Percentiles rank a stretch among this genome's conserved stretches.
phyloP scores from a whole-genome alignment of 768 basidiomycete species.

The Lactifluus piperatus region DNA sequence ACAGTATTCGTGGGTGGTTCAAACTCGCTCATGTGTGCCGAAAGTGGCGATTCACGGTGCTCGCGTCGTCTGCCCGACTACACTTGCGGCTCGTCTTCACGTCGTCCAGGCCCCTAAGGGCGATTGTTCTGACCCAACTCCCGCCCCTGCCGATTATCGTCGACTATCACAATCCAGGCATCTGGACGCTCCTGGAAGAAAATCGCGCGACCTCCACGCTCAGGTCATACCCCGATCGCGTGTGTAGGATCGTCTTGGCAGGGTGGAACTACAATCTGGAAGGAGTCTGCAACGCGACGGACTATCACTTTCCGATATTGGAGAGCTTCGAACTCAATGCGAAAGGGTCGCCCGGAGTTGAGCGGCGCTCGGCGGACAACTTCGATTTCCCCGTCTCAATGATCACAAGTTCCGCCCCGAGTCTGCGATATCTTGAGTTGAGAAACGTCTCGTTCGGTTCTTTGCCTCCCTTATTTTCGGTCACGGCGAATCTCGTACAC shows the following conservation, averaged over 20 bases:
- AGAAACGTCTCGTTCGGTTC: not conserved
- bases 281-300: not conserved
- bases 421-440: not conserved
- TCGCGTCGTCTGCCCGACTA: not conserved
- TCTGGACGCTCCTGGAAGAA: not conserved
- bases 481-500: not conserved
- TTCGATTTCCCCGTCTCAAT: not conserved
- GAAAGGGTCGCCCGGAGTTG: not conserved
- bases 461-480: not conserved
- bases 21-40: constrained; percentile 3
- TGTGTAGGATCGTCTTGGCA: not conserved
- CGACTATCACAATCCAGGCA: not conserved
- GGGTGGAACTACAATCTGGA: not conserved
- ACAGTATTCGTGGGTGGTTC: not conserved
- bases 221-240: not conserved
- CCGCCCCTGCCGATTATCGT: not conserved
- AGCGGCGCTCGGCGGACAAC: not conserved
- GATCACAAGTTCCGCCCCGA: not conserved
- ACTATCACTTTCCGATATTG: not conserved
- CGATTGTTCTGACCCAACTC: not conserved
- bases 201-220: not conserved
- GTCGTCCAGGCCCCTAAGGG: not conserved
- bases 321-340: not conserved
- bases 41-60: not conserved
- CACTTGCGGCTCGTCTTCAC: not conserved